Evolutionary conservation across 169 alveolate species (phyloP).

Genomic region (Eimeria praecox): DNA sequence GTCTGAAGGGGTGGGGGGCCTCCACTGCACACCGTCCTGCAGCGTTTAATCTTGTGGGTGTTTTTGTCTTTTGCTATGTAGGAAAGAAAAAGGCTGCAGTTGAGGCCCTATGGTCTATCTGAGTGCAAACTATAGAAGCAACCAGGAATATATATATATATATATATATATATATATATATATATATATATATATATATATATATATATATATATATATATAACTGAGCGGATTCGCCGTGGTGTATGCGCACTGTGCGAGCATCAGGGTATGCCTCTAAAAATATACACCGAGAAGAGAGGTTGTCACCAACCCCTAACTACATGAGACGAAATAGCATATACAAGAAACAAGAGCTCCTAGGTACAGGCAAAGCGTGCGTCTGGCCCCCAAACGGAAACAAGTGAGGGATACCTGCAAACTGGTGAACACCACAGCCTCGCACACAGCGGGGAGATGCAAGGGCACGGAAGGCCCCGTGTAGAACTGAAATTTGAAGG

Average conservation of each 20-base stretch:
- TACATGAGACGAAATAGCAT: neutral
- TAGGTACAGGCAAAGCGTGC: neutral
- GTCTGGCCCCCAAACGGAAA: neutral
- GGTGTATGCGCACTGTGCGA: neutral
- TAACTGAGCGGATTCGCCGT: neutral
- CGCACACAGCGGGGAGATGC: neutral
- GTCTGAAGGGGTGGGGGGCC: neutral
- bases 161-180: neutral
- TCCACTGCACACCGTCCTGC: constrained; percentile 56
- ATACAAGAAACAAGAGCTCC: neutral
- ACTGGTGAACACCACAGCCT: neutral
- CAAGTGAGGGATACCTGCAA: neutral
- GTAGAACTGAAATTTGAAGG: neutral
- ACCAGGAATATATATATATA: neutral
- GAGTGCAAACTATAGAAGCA: neutral
- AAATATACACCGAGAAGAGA: neutral
- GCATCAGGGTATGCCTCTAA: neutral
- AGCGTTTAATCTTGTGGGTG: constrained; percentile 16
- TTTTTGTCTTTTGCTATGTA: neutral
- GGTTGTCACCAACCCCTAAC: neutral
- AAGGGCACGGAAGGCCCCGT: neutral
- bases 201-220: neutral
- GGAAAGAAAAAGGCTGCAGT: neutral
- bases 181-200: no score
- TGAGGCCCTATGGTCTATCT: neutral